These are phyloP conservation scores for Debaryomycetaceae sp. DNA, from an alignment of 1,139 yeast species.

Conservation along the genomic window DNA sequence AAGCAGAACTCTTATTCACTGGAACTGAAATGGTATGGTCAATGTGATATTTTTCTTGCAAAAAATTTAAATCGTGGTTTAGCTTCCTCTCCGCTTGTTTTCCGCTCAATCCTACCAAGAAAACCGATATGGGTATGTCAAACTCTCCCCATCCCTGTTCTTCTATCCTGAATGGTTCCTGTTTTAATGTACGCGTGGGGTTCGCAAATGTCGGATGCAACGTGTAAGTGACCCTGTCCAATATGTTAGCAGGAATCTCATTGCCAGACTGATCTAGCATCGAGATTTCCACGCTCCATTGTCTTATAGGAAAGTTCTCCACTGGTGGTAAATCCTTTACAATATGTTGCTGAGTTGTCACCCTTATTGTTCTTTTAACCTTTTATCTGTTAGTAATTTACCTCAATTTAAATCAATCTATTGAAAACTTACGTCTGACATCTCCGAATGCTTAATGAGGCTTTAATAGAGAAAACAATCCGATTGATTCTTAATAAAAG, in stretches of 20 bases:
- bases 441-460: not conserved
- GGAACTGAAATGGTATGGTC: conserved; percentile 80
- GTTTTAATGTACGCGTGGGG: conserved; percentile 78
- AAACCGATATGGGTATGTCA: conserved; percentile 78
- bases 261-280: conserved; percentile 78
- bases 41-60: conserved; percentile 68
- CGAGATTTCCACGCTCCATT: conserved; percentile 80
- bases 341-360: conserved; percentile 83
- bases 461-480: not conserved
- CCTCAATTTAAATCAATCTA: not conserved
- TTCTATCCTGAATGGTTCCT: conserved; percentile 83
- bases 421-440: conserved; percentile 10
- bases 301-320: conserved; percentile 93
- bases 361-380: conserved; percentile 84
- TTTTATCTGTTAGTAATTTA: conserved; percentile 15
- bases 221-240: conserved; percentile 89
- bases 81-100: conserved; percentile 85
- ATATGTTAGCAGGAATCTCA: conserved; percentile 81
- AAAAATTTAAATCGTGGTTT: conserved; percentile 85
- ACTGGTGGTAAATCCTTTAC: conserved; percentile 82
- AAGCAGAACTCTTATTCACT: conserved; percentile 63
- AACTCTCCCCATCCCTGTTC: conserved; percentile 99
- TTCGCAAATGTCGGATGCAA: conserved; percentile 93
- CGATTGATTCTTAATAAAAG: not conserved
- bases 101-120: conserved; percentile 61